Evolutionary conservation across 2,329 filamentous ascomycete genomes (phyloP), one percentile per base, ranked within the genome.

Genomic region (Capronia epimyces): DNA sequence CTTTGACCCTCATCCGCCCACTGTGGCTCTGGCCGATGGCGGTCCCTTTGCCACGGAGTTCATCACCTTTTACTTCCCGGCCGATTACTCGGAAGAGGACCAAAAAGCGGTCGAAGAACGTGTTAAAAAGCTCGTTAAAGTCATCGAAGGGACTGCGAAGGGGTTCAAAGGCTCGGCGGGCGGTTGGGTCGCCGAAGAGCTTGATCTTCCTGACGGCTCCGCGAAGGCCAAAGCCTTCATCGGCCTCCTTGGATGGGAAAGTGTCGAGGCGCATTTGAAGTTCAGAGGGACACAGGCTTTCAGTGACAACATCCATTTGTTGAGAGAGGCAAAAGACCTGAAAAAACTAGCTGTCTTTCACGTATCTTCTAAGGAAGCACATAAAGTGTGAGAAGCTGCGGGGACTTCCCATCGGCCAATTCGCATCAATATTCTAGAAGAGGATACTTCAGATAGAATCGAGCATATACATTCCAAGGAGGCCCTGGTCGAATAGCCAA

Each of bases 161-260:
- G 57, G 60, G n/a, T 58, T 55, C 45, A 59, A 52, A 39, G 56
- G 43, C 5, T 37, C 53, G 18, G 43, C 53, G 8, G 50, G 46
- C 8, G 63, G 63, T 16, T 65, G 63, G 62, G 50, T 60, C n/a
- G 43, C 55, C 15, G 63, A 65, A 46, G 56, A 64, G 25, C 20
- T 63, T 12, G 52, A 57, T 29, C 70, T 40, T 61, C 68, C 4
- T 55, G 65, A 1, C 39, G 68, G 1, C 58, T 57, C 27, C 36
- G 62, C 40, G 60, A 65, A 29, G 57, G 66, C 10, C 53, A 67
- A 50, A 49, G 59, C 12, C 0, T 62, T 52, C 4, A 44, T 66
- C 47, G 60, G 55, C 0, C 59, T 70, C 2, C 63, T 72, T 10
- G 68, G 67, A 0, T 73, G 70, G 70, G 58, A 66, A 0, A 70